A percentile compares a stretch with the other conserved stretches of the same genome.
phyloP scores from a whole-genome alignment of 23 red algal genomes.

The Chondrus crispus region DNA sequence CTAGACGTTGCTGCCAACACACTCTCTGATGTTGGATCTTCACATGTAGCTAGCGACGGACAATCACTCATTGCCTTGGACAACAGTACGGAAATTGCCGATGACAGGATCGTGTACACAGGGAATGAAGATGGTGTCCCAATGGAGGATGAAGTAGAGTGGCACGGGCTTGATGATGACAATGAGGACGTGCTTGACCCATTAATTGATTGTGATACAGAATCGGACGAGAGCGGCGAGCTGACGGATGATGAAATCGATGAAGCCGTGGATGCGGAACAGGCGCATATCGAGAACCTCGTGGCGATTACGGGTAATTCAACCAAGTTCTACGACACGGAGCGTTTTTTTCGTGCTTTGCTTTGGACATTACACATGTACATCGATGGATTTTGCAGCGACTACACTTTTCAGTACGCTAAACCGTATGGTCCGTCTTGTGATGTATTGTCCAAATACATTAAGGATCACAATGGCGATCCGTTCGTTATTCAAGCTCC shows the following conservation, averaged over 20 bases:
- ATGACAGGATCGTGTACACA: slow-evolving; percentile 43
- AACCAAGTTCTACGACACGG: slow-evolving; percentile 64
- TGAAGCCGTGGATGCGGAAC: slow-evolving; percentile 42
- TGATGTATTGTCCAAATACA: slow-evolving; percentile 36
- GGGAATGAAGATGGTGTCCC: slow-evolving; percentile 41
- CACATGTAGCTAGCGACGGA: not conserved
- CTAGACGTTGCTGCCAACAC: not conserved
- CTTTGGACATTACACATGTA: slow-evolving; percentile 87
- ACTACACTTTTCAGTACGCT: slow-evolving; percentile 68
- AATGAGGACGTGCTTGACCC: not conserved
- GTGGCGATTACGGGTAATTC: slow-evolving; percentile 11
- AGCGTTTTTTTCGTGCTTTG: slow-evolving; percentile 51
- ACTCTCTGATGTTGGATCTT: not conserved
- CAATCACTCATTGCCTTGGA: not conserved
- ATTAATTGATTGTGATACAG: not conserved
- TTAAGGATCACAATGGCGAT: slow-evolving; percentile 58
- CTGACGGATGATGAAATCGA: not conserved
- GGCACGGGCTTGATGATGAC: not conserved
- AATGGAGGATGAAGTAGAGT: no score
- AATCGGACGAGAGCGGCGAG: not conserved
- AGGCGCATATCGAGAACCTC: slow-evolving; percentile 43
- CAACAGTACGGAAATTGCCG: not conserved
- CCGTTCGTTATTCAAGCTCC: slow-evolving; percentile 45
- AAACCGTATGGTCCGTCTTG: slow-evolving; percentile 60
- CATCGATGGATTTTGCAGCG: slow-evolving; percentile 70